Conservation (phyloP, 306 rosid genomes). For the Prunus armeniaca region DNA sequence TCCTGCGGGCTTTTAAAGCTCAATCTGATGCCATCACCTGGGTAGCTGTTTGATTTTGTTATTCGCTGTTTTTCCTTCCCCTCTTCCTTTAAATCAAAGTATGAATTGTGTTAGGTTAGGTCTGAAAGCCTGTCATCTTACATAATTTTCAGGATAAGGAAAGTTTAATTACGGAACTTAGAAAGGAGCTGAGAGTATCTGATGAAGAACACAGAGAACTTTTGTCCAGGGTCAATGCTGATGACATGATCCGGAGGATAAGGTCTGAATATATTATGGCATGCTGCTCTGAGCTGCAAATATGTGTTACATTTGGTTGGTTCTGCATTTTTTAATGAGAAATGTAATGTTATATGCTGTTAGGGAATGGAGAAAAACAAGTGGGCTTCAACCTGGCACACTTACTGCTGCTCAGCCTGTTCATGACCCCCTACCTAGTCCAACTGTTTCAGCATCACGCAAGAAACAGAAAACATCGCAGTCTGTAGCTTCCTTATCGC, state of each 20-base stretch:
- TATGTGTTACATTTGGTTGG: not conserved
- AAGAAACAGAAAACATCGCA: conserved; percentile 87
- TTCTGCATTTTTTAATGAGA: conserved; percentile 14
- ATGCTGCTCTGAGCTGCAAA: conserved; percentile 12
- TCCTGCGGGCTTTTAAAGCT: conserved; percentile 54
- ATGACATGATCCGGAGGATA: conserved; percentile 44
- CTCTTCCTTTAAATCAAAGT: not conserved
- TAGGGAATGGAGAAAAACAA: conserved; percentile 95
- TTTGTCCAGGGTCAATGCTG: conserved; percentile 47
- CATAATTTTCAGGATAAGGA: conserved; percentile 42
- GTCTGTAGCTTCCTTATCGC: conserved; percentile 52
- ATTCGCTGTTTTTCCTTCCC: not conserved
- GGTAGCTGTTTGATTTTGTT: conserved; percentile 32
- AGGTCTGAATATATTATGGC: conserved; percentile 33
- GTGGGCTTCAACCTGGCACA: conserved; percentile 61
- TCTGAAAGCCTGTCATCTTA: conserved; percentile 4
- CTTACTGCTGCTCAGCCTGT: conserved; percentile 64
- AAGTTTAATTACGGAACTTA: conserved; percentile 47
- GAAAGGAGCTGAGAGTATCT: conserved; percentile 56
- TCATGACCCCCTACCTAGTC: conserved; percentile 74
- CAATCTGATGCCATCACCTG: conserved; percentile 61
- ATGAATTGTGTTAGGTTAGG: not conserved
- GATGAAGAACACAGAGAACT: conserved; percentile 59
- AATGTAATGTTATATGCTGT: conserved; percentile 12
- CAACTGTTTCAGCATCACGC: conserved; percentile 78